A percentile compares a stretch with the other conserved stretches of the same genome.
Conservation (phyloP, 306 rosid species). For the Castanea crenata region DNA sequence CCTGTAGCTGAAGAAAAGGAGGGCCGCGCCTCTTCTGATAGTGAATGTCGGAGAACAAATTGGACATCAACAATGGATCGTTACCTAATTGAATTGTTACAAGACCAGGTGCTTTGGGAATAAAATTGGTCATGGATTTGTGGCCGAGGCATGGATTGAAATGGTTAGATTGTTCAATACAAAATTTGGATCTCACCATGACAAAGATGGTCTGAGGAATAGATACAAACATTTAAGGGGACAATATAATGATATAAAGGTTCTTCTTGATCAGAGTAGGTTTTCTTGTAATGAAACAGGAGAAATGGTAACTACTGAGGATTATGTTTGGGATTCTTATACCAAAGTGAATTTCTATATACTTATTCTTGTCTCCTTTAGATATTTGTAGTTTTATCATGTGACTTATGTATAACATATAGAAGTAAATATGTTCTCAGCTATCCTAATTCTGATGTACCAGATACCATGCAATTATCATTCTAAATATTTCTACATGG, state of each 20-base stretch:
- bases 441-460: neutral
- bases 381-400: neutral
- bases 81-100: conserved; percentile 15
- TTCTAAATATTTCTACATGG: too few species aligned
- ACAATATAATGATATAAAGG: conserved; percentile 17
- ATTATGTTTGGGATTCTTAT: conserved; percentile 8
- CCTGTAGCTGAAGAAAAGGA: conserved; percentile 33
- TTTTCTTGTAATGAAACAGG: conserved; percentile 12
- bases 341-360: neutral
- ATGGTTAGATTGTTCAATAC: conserved; percentile 13
- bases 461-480: too few species aligned
- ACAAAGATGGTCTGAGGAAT: conserved; percentile 14
- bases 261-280: conserved; percentile 9
- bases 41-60: conserved; percentile 4
- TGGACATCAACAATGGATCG: conserved; percentile 20
- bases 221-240: conserved; percentile 13
- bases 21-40: conserved; percentile 5
- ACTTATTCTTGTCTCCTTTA: neutral
- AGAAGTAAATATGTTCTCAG: conserved; percentile 10
- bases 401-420: neutral
- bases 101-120: conserved; percentile 19
- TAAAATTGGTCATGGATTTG: conserved; percentile 15
- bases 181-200: conserved; percentile 17
- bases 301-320: conserved; percentile 18
- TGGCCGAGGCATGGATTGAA: conserved; percentile 17